phyloP scores from a whole-genome alignment of 163 green algal species.

The Trebouxiophyceae sp. region DNA sequence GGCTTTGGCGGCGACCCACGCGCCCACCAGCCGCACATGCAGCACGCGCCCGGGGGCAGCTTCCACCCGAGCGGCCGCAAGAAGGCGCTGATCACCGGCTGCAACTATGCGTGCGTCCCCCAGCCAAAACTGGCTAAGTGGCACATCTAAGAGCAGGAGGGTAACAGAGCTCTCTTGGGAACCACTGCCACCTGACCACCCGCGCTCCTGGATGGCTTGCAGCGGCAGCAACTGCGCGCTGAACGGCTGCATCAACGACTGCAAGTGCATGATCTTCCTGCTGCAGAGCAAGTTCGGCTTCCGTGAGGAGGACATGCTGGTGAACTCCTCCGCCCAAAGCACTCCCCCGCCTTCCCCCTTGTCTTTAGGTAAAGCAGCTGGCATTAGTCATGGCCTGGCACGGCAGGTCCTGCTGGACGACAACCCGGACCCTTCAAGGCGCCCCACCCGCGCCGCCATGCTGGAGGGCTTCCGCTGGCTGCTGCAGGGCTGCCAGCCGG shows the following conservation, averaged over 20 bases:
- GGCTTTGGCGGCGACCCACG: no score
- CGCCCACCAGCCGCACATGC: no score
- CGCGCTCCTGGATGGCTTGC: no score
- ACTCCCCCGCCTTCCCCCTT: constrained; percentile 12
- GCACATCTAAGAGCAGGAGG: no score
- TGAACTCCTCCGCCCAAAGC: constrained; percentile 1
- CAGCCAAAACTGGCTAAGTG: no score
- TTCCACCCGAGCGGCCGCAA: not conserved
- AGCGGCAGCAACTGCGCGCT: constrained; percentile 10
- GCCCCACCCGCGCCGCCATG: constrained; percentile 59
- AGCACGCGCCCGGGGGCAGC: not conserved
- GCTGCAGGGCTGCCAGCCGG: constrained; percentile 18
- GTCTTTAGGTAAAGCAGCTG: constrained; percentile 68
- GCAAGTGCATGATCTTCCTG: constrained; percentile 61
- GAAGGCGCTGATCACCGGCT: constrained; percentile 13
- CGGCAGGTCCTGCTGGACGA: constrained; percentile 1
- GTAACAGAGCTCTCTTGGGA: no score
- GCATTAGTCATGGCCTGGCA: constrained; percentile 32
- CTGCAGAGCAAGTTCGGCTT: constrained; percentile 26
- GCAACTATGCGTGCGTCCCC: constrained; percentile 6
- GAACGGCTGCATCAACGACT: constrained; percentile 81
- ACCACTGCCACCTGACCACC: no score
- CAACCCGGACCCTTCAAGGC: not conserved
- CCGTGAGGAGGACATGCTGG: not conserved
- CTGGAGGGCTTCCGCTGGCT: constrained; percentile 51